Percentiles rank a stretch among this genome's conserved stretches.
Evolutionary conservation across 176 grass and related monocot genomes (phyloP).

Genomic region (Tillandsia fasciculata): DNA sequence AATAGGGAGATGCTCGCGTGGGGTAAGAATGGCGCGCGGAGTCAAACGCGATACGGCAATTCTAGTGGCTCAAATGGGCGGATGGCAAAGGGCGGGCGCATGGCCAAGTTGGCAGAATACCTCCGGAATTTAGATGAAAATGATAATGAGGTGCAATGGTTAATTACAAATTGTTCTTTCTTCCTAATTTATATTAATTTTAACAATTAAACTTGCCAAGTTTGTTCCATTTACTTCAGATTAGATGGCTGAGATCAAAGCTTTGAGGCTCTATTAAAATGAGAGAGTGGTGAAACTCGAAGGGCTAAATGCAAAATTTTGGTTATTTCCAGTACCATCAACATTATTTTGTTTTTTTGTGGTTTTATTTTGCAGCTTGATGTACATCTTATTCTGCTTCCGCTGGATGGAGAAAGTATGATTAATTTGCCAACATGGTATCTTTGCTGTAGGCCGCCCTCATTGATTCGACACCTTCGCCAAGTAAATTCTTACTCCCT

Average conservation of each 20-base stretch:
- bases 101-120: constrained; percentile 58
- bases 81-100: constrained; percentile 36
- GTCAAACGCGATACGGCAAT: constrained; percentile 60
- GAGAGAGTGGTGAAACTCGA: too few relatives aligned
- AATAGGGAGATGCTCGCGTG: constrained; percentile 64
- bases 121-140: constrained; percentile 42
- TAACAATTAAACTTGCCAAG: constrained; percentile 7
- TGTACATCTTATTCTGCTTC: constrained; percentile 40
- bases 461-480: constrained; percentile 40
- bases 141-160: constrained; percentile 48
- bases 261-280: too few relatives aligned
- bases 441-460: constrained; percentile 52
- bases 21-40: constrained; percentile 76
- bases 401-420: constrained; percentile 36
- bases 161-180: constrained; percentile 4
- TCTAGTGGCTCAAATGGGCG: constrained; percentile 45
- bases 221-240: not conserved
- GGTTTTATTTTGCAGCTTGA: constrained; percentile 42
- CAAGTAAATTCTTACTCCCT: constrained; percentile 39
- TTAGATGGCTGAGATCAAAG: too few relatives aligned
- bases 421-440: constrained; percentile 50
- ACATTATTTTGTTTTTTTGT: constrained; percentile 15
- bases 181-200: not conserved
- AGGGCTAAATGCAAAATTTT: too few relatives aligned
- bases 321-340: not conserved